Percentiles rank a stretch among this genome's conserved stretches.
These are phyloP conservation scores for Aspergillus alliaceus DNA, from an alignment of 2,329 filamentous ascomycete genomes.

Conservation along the genomic window DNA sequence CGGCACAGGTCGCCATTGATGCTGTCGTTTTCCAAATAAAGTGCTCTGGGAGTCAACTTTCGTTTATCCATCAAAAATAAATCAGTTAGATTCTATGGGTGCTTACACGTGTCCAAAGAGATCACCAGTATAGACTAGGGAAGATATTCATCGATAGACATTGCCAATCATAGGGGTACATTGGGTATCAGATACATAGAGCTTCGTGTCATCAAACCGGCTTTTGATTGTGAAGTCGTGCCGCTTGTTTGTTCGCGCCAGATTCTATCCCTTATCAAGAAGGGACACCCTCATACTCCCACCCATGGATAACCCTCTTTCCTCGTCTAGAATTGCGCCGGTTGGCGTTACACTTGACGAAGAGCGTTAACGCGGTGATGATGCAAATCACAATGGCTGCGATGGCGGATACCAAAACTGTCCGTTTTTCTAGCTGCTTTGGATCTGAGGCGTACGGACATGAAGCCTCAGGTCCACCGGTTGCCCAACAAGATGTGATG, in stretches of 20 bases:
- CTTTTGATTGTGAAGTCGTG: background rate
- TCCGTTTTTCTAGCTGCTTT: constrained; percentile 44
- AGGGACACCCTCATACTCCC: constrained; percentile 70
- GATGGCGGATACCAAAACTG: constrained; percentile 61
- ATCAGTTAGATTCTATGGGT: too few species aligned
- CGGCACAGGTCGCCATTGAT: background rate
- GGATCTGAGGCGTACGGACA: constrained; percentile 58
- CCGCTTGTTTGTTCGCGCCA: background rate
- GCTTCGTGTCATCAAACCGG: background rate
- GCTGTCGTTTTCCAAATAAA: background rate
- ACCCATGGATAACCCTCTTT: constrained; percentile 54
- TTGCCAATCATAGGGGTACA: background rate
- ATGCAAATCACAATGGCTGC: constrained; percentile 64
- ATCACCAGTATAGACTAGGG: too few species aligned
- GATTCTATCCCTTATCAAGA: constrained; percentile 22
- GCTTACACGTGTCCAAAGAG: too few species aligned
- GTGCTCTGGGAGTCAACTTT: background rate
- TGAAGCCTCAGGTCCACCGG: constrained; percentile 53
- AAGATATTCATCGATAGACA: background rate
- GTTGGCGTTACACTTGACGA: constrained; percentile 66
- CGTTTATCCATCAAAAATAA: background rate
- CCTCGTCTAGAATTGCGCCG: constrained; percentile 53
- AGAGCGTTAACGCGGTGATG: constrained; percentile 60
- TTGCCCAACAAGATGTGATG: constrained; percentile 60
- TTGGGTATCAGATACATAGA: background rate